These are phyloP conservation scores for Russula sp. DNA, from an alignment of 768 basidiomycete genomes.

Conservation along the genomic window DNA sequence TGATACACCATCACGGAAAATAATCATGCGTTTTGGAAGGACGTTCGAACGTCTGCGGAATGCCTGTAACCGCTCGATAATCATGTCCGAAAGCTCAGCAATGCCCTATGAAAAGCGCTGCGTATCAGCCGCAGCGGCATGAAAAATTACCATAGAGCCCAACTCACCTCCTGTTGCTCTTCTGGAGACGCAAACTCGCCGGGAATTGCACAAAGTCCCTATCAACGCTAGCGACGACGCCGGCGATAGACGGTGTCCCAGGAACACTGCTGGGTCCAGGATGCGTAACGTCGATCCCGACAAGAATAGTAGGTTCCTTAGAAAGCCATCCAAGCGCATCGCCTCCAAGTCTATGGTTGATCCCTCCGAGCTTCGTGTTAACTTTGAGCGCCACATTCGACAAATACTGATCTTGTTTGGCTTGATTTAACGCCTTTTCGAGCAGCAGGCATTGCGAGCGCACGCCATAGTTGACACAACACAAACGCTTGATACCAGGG, in stretches of 20 bases:
- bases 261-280: conserved; percentile 62
- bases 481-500: conserved; percentile 74
- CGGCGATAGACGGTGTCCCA: conserved; percentile 80
- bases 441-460: conserved; percentile 73
- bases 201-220: conserved; percentile 72
- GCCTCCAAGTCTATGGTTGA: conserved; percentile 66
- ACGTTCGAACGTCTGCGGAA: conserved; percentile 49
- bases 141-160: too few relatives aligned
- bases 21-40: conserved; percentile 64
- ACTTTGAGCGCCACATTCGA: conserved; percentile 80
- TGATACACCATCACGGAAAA: conserved; percentile 82
- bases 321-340: conserved; percentile 61
- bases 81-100: conserved; percentile 59
- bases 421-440: conserved; percentile 53
- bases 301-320: conserved; percentile 71
- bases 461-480: conserved; percentile 70
- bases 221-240: conserved; percentile 77
- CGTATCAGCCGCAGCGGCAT: background rate
- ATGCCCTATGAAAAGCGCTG: conserved; percentile 58
- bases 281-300: conserved; percentile 84
- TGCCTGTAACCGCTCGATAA: conserved; percentile 61
- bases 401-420: conserved; percentile 73
- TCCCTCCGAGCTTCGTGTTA: conserved; percentile 79
- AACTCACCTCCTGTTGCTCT: conserved; percentile 46
- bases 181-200: conserved; percentile 66